These are phyloP conservation scores for Stemphylium lycopersici DNA, from an alignment of 2,329 filamentous ascomycete species.

Conservation along the genomic window DNA sequence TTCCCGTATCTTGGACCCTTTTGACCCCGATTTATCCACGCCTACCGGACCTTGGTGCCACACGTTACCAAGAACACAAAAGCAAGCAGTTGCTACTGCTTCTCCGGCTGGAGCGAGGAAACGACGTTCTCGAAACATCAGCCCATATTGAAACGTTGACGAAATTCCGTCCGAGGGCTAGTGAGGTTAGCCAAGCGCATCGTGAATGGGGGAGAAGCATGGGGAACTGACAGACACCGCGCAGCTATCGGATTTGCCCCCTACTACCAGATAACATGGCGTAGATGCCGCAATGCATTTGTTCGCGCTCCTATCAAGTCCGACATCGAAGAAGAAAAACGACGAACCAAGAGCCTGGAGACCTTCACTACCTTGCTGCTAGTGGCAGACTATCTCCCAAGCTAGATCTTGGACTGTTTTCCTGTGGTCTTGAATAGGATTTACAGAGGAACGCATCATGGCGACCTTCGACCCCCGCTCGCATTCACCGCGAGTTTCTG, in stretches of 20 bases:
- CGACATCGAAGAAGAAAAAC: conserved; percentile 8
- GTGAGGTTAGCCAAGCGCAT: conserved; percentile 1
- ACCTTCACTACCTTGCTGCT: conserved; percentile 3
- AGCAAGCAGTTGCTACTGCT: neutral
- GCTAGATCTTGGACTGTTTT: neutral
- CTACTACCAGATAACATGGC: conserved; percentile 9
- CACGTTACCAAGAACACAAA: neutral
- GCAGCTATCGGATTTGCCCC: conserved; percentile 1
- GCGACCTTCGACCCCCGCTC: conserved; percentile 23
- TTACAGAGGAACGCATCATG: conserved; percentile 24
- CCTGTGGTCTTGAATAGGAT: neutral
- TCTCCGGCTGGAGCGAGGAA: neutral
- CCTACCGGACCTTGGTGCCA: neutral
- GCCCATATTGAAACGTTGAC: neutral
- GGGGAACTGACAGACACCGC: neutral
- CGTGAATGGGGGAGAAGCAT: neutral
- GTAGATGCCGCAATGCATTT: conserved; percentile 21
- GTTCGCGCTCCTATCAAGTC: conserved; percentile 16
- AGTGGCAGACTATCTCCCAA: neutral
- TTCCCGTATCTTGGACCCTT: conserved; percentile 1
- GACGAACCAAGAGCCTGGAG: conserved; percentile 13
- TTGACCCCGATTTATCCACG: conserved; percentile 6
- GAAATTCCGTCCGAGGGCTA: neutral
- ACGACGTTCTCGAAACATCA: neutral
- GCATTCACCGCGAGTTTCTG: conserved; percentile 31